Evolutionary conservation across 1,139 yeast species (phyloP).

Genomic region (Pneumocystis jirovecii): DNA sequence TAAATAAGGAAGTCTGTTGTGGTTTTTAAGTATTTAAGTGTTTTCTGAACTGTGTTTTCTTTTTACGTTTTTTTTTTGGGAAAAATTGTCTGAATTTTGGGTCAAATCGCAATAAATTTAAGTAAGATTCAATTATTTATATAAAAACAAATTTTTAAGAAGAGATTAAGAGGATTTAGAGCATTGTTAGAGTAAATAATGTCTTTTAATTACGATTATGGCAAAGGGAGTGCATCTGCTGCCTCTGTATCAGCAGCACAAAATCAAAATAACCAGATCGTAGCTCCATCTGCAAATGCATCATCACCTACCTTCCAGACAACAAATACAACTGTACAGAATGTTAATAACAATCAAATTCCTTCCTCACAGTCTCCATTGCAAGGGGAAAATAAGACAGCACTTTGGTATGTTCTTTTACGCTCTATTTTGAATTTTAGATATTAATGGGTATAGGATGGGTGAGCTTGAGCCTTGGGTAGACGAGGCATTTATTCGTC

Average conservation of each 20-base stretch:
- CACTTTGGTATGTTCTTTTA: background rate
- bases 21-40: background rate
- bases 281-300: slow-evolving; percentile 5
- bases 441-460: slow-evolving; percentile 45
- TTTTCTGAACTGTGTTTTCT: background rate
- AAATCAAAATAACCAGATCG: slow-evolving; percentile 9
- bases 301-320: slow-evolving; percentile 8
- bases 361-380: slow-evolving; percentile 10
- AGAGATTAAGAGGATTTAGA: background rate
- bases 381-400: slow-evolving; percentile 7
- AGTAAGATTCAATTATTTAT: background rate
- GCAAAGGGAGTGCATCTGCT: background rate
- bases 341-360: background rate
- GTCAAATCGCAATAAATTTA: background rate
- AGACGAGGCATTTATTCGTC: slow-evolving; percentile 54
- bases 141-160: background rate
- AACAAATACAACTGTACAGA: slow-evolving; percentile 4
- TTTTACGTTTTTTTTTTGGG: background rate
- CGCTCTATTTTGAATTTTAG: background rate
- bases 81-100: background rate
- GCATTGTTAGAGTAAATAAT: background rate
- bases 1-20: too few species aligned
- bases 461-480: slow-evolving; percentile 83
- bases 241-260: background rate
- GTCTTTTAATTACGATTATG: background rate